phyloP scores from a whole-genome alignment of 768 basidiomycete species.

The Mycena haematopus region DNA sequence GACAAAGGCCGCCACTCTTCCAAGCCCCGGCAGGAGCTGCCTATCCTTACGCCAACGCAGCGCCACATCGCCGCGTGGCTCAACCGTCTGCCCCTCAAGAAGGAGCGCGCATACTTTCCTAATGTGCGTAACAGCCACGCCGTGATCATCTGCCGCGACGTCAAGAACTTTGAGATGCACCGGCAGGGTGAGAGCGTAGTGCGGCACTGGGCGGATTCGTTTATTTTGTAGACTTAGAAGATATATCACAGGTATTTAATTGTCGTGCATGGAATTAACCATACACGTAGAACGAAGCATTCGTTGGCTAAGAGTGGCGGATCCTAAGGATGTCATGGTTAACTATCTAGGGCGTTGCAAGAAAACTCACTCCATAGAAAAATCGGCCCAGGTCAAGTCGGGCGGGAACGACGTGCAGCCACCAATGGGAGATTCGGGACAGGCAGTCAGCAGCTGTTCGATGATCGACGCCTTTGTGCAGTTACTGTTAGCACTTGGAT shows the following conservation, averaged over 20 bases:
- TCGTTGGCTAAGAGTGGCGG: background rate
- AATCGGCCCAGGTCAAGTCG: background rate
- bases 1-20: background rate
- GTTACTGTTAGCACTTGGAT: background rate
- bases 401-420: constrained; percentile 5
- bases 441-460: background rate
- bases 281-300: background rate
- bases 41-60: constrained; percentile 63
- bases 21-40: constrained; percentile 39
- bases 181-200: constrained; percentile 68
- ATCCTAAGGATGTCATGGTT: background rate
- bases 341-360: background rate
- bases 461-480: constrained; percentile 2
- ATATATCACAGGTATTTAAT: background rate
- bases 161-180: constrained; percentile 64
- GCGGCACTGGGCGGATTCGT: constrained; percentile 15
- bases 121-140: constrained; percentile 71
- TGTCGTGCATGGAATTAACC: background rate
- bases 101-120: constrained; percentile 71
- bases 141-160: constrained; percentile 72
- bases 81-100: constrained; percentile 75
- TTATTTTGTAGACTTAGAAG: constrained; percentile 9
- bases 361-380: constrained; percentile 6
- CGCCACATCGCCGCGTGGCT: constrained; percentile 61
- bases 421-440: background rate